Conservation (phyloP, 1,139 yeast species). For the Taphrina populina region DNA sequence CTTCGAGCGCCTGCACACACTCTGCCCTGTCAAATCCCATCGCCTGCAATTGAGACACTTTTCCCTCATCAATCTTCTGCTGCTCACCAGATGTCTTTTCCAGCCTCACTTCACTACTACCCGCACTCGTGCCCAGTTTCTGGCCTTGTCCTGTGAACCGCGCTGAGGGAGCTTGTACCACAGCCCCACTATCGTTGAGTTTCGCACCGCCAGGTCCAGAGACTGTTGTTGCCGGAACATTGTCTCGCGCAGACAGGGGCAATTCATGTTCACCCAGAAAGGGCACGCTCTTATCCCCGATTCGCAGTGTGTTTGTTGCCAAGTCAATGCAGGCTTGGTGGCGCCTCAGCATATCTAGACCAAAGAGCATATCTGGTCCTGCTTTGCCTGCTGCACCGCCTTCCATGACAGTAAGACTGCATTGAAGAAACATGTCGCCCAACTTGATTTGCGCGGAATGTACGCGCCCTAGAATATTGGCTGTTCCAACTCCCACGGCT, state of each 20-base stretch:
- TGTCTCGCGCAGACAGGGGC: constrained; percentile 48
- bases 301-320: constrained; percentile 60
- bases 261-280: constrained; percentile 75
- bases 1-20: constrained; percentile 63
- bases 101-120: constrained; percentile 37
- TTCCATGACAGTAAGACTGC: constrained; percentile 79
- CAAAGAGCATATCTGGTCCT: constrained; percentile 59
- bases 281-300: constrained; percentile 69
- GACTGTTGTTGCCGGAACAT: constrained; percentile 16
- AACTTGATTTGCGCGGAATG: constrained; percentile 86
- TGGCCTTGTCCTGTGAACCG: constrained; percentile 24
- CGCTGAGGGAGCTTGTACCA: constrained; percentile 29
- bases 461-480: constrained; percentile 74
- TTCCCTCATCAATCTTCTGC: constrained; percentile 51
- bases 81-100: too few species aligned
- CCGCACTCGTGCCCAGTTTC: constrained; percentile 32
- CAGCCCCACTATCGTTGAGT: constrained; percentile 41
- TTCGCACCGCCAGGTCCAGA: constrained; percentile 39
- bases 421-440: constrained; percentile 66
- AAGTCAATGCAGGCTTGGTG: constrained; percentile 83
- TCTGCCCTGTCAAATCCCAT: constrained; percentile 70
- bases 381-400: constrained; percentile 38
- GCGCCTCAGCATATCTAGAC: constrained; percentile 71
- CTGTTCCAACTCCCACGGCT: constrained; percentile 88
- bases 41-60: constrained; percentile 57